These are phyloP conservation scores for Albatrellus sp. DNA, from an alignment of 1,284 basidiomycete genomes.

Conservation along the genomic window DNA sequence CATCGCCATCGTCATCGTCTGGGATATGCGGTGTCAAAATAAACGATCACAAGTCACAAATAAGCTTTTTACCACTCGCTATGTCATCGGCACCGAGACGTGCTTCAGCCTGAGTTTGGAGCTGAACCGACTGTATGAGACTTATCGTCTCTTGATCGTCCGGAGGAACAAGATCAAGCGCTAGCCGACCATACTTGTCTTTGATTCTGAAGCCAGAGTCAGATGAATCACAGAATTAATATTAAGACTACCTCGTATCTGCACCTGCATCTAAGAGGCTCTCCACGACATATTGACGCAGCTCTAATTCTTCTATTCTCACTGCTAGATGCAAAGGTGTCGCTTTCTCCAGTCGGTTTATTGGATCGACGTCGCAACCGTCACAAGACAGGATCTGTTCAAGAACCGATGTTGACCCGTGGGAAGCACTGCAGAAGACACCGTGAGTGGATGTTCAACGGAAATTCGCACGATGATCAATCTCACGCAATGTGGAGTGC, in stretches of 20 bases:
- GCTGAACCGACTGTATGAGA: constrained; percentile 35
- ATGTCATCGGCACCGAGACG: constrained; percentile 26
- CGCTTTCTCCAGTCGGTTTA: constrained; percentile 61
- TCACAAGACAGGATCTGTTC: constrained; percentile 67
- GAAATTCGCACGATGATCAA: constrained; percentile 3
- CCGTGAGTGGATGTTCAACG: neutral
- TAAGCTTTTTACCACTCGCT: constrained; percentile 19
- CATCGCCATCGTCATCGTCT: neutral
- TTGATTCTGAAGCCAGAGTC: constrained; percentile 38
- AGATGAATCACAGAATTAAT: neutral
- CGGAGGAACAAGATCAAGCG: constrained; percentile 43
- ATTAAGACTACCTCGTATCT: constrained; percentile 44
- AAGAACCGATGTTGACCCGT: constrained; percentile 52
- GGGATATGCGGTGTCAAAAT: neutral
- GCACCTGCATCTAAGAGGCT: constrained; percentile 71
- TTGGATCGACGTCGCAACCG: constrained; percentile 74
- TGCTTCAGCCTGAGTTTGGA: constrained; percentile 32
- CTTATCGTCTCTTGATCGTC: constrained; percentile 31
- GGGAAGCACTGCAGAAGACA: constrained; percentile 25
- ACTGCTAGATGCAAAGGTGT: constrained; percentile 82
- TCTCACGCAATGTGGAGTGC: constrained; percentile 76
- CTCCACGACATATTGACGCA: constrained; percentile 42
- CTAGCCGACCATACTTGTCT: constrained; percentile 56
- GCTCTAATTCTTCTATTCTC: constrained; percentile 45
- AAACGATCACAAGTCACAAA: constrained; percentile 6